Conservation (phyloP, 768 basidiomycete species). For the Leucocoprinus birnbaumii region DNA sequence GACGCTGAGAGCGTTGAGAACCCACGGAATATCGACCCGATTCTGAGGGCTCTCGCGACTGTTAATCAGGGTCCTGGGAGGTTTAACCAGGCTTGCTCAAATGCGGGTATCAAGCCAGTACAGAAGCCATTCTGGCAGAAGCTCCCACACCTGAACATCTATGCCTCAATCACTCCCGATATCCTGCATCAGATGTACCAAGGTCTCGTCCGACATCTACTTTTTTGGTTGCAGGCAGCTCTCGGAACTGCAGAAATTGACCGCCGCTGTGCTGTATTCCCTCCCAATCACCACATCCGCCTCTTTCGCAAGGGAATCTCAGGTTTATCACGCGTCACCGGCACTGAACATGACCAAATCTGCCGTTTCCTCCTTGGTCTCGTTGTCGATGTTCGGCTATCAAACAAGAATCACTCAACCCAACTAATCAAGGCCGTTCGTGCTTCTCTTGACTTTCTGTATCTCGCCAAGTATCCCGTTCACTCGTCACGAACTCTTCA, state of each 20-base stretch:
- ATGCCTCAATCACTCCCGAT: conserved; percentile 38
- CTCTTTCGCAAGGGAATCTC: conserved; percentile 33
- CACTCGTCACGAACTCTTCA: conserved; percentile 24
- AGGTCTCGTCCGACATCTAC: conserved; percentile 41
- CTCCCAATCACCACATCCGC: conserved; percentile 31
- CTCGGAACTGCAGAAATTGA: conserved; percentile 31
- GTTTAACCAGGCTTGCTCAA: background rate
- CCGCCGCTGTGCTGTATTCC: conserved; percentile 25
- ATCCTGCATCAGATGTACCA: conserved; percentile 48
- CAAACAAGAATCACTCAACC: background rate
- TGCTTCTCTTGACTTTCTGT: conserved; percentile 31
- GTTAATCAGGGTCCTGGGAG: background rate
- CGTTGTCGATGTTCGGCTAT: conserved; percentile 21
- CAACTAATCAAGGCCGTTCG: conserved; percentile 13
- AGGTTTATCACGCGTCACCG: conserved; percentile 26
- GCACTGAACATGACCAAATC: conserved; percentile 32
- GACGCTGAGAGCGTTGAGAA: background rate
- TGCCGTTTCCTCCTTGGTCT: conserved; percentile 27
- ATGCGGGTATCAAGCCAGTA: conserved; percentile 18
- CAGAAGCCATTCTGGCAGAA: conserved; percentile 37
- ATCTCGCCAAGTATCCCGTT: conserved; percentile 23
- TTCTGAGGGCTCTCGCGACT: background rate
- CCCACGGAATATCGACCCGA: background rate
- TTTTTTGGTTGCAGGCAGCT: conserved; percentile 29
- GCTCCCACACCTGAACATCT: conserved; percentile 39